Base-by-base conservation (phyloP, 495 filamentous ascomycete genomes). In the Aspergillus nanangensis region DNA sequence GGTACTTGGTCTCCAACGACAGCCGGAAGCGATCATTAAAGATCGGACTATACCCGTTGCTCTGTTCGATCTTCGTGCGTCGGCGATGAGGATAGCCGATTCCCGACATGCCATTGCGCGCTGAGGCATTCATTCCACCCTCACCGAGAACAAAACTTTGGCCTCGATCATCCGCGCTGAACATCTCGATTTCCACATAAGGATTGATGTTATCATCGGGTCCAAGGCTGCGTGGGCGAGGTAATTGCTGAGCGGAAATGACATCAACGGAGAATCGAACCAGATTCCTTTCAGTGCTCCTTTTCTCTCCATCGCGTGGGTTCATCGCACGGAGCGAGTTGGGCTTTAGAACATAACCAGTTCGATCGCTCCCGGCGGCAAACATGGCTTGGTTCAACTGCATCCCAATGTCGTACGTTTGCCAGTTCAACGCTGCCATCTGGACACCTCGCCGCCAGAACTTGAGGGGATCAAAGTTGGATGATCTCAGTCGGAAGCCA, bases 321-420 rank as follows among this genome's bases (percentile, higher is more conserved):
- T 69, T 69, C 41, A 78, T 78, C 38, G 76, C 69, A 27, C 92
- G 86, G 35, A 93, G 79, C 53, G 90, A 86, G 38, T 84, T 76
- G 5, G 93, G 93, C 64, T 98, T 98, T 31, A 97, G 78, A 18
- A 97, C 88, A 53, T 96, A 98, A 17, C 93, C 93, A 8, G 85
- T 84, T 40, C 82, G 80, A 65, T 96, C 93, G 17, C 80, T 81
- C 22, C 90, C 90, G 40, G 88, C 85, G n/a, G 88, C 86, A 64
- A 97, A 98, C 93, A 98, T 98, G 50, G 93, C 93, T 43, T 92
- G 87, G 55, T 97, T 97, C 60, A 96, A 72, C 61, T 97, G 90
- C 82, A 95, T 90, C 13, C 88, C 86, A 22, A 90, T 75, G 55
- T 97, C 93, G 55, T 93, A 96, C 0, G 92, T 98, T 63, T 98